A percentile compares a stretch with the other conserved stretches of the same genome.
Conservation (phyloP, 1,139 yeast species). For the Eremothecium gossypii region DNA sequence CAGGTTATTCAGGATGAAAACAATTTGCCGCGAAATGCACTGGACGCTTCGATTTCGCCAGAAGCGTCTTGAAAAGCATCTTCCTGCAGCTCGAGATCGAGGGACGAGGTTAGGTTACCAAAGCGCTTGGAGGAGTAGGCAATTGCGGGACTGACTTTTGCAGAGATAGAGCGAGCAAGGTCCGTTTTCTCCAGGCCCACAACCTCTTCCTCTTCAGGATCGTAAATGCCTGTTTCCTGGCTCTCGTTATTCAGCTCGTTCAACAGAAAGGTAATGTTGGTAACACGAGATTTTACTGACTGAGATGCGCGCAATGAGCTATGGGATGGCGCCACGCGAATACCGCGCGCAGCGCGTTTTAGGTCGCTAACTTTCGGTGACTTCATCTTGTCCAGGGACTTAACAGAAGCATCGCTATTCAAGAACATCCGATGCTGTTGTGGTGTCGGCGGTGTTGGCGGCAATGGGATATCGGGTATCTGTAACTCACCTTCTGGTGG, state of each 20-base stretch:
- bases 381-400: constrained; percentile 13
- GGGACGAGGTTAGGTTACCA: constrained; percentile 4
- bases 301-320: constrained; percentile 24
- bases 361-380: constrained; percentile 26
- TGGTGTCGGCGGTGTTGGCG: background rate
- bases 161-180: constrained; percentile 23
- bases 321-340: constrained; percentile 5
- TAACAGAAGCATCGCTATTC: constrained; percentile 14
- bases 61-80: constrained; percentile 27
- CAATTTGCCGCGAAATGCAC: constrained; percentile 20
- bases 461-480: background rate
- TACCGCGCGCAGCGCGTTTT: constrained; percentile 18
- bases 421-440: constrained; percentile 12
- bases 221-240: constrained; percentile 21
- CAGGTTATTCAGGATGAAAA: constrained; percentile 9
- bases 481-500: constrained; percentile 2
- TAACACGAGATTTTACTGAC: constrained; percentile 29
- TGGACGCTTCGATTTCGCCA: constrained; percentile 18
- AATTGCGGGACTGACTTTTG: constrained; percentile 14
- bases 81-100: constrained; percentile 7
- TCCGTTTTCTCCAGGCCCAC: constrained; percentile 26
- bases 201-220: constrained; percentile 30
- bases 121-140: constrained; percentile 6
- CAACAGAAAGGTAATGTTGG: constrained; percentile 29
- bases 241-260: constrained; percentile 22